These are phyloP conservation scores for Trichoderma sp. DNA, from an alignment of 2,329 filamentous ascomycete genomes.

Conservation along the genomic window DNA sequence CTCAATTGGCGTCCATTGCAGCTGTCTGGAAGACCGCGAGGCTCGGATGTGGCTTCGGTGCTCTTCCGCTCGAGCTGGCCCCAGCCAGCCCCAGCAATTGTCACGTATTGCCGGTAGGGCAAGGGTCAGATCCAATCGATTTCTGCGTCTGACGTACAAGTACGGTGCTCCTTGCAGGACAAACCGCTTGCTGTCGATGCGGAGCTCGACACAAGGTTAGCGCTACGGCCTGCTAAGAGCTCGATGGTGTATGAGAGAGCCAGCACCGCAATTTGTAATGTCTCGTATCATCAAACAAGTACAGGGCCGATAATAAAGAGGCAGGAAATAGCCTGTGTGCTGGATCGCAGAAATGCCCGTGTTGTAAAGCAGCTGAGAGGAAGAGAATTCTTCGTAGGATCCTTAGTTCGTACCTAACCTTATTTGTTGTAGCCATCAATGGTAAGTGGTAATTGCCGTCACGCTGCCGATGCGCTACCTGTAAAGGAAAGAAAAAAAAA, in stretches of 20 bases:
- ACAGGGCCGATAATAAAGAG: not conserved
- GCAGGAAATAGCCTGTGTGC: not conserved
- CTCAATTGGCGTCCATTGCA: not conserved
- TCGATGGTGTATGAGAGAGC: not conserved
- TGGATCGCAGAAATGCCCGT: not conserved
- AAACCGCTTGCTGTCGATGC: not conserved
- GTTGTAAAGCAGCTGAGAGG: not conserved
- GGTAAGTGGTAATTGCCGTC: not conserved
- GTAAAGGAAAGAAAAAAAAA: not conserved
- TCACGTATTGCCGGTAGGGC: not conserved
- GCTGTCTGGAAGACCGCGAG: not conserved
- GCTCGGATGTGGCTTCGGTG: slow-evolving; percentile 10
- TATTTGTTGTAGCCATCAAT: not conserved
- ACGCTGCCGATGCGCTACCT: slow-evolving; percentile 3
- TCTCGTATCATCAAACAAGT: not conserved
- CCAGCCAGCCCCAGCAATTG: not conserved
- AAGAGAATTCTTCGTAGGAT: slow-evolving; percentile 1
- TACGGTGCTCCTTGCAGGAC: slow-evolving; percentile 15
- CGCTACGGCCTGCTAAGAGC: not conserved
- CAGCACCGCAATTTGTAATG: not conserved
- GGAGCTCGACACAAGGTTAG: slow-evolving; percentile 6
- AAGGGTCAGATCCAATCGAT: not conserved
- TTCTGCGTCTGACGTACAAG: not conserved
- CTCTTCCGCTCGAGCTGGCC: slow-evolving; percentile 4
- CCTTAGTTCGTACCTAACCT: slow-evolving; percentile 4